These are phyloP conservation scores for Tricholoma furcatifolium DNA, from an alignment of 768 basidiomycete genomes.

Conservation along the genomic window DNA sequence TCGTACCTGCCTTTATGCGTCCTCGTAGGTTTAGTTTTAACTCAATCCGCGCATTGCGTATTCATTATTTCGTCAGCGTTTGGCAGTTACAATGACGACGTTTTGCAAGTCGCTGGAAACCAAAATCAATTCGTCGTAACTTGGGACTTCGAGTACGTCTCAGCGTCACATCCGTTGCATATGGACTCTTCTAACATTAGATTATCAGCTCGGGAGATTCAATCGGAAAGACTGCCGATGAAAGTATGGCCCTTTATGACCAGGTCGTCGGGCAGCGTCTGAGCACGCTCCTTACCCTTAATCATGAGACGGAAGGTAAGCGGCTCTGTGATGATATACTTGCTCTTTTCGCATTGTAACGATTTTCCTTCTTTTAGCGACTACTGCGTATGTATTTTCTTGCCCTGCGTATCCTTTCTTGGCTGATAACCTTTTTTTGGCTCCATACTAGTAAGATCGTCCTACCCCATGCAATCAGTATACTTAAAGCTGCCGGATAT, in stretches of 20 bases:
- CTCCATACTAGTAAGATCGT: slow-evolving; percentile 30
- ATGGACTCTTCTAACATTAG: background rate
- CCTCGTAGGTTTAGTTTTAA: slow-evolving; percentile 29
- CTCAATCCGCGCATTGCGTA: background rate
- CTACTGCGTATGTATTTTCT: slow-evolving; percentile 18
- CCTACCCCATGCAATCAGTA: slow-evolving; percentile 32
- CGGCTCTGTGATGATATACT: background rate
- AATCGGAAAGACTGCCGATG: slow-evolving; percentile 24
- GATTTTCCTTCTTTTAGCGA: slow-evolving; percentile 14
- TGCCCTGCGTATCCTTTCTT: background rate
- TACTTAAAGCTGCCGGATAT: slow-evolving; percentile 36
- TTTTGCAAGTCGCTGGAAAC: slow-evolving; percentile 24
- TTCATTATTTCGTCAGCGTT: slow-evolving; percentile 25
- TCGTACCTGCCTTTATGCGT: slow-evolving; percentile 38
- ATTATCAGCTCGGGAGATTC: slow-evolving; percentile 35
- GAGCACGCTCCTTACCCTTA: slow-evolving; percentile 32
- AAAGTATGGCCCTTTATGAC: slow-evolving; percentile 29
- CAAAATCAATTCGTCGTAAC: slow-evolving; percentile 19
- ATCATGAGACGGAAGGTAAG: slow-evolving; percentile 33
- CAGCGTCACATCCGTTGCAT: background rate
- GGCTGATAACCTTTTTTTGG: background rate
- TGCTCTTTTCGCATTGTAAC: background rate
- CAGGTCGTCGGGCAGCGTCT: slow-evolving; percentile 24
- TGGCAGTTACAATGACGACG: slow-evolving; percentile 38
- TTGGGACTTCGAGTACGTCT: slow-evolving; percentile 26